Evolutionary conservation across 2,329 filamentous ascomycete genomes (phyloP).

Genomic region (Rugonectria rugulosa): DNA sequence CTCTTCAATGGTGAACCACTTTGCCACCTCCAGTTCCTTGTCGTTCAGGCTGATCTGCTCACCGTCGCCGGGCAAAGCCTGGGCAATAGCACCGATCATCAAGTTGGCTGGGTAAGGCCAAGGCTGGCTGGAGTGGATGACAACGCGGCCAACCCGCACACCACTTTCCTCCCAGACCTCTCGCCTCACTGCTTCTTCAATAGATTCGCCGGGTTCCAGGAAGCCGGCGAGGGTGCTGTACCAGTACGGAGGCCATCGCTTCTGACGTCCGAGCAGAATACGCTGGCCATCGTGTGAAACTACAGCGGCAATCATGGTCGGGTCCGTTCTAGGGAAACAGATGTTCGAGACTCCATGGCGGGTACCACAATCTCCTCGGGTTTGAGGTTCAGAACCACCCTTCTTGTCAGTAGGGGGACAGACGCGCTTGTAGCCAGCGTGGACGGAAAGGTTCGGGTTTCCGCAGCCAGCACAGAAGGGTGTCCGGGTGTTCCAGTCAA

Average conservation of each 20-base stretch:
- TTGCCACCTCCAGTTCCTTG: slow-evolving; percentile 87
- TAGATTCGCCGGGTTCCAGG: slow-evolving; percentile 83
- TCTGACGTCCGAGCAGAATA: slow-evolving; percentile 84
- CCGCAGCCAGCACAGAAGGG: slow-evolving; percentile 93
- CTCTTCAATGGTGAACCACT: slow-evolving; percentile 87
- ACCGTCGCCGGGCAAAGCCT: slow-evolving; percentile 74
- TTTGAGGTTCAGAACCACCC: slow-evolving; percentile 53
- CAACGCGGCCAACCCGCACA: slow-evolving; percentile 76
- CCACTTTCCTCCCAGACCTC: slow-evolving; percentile 90
- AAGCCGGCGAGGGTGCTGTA: slow-evolving; percentile 91
- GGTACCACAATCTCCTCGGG: slow-evolving; percentile 78
- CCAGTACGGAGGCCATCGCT: slow-evolving; percentile 84
- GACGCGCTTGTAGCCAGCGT: slow-evolving; percentile 81
- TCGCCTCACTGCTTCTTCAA: slow-evolving; percentile 83
- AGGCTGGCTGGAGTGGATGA: slow-evolving; percentile 84
- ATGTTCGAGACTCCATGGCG: slow-evolving; percentile 89
- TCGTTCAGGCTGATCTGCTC: slow-evolving; percentile 89
- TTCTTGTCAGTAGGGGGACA: slow-evolving; percentile 75
- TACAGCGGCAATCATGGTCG: slow-evolving; percentile 94
- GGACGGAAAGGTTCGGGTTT: slow-evolving; percentile 77
- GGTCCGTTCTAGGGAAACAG: slow-evolving; percentile 90
- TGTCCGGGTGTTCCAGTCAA: slow-evolving; percentile 95
- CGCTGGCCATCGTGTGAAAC: slow-evolving; percentile 80
- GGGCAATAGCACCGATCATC: slow-evolving; percentile 89
- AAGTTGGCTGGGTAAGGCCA: slow-evolving; percentile 88